Evolutionary conservation across 2,329 filamentous ascomycete genomes (phyloP), one percentile per base, ranked within the genome.

Genomic region (Didymella keratinophila): DNA sequence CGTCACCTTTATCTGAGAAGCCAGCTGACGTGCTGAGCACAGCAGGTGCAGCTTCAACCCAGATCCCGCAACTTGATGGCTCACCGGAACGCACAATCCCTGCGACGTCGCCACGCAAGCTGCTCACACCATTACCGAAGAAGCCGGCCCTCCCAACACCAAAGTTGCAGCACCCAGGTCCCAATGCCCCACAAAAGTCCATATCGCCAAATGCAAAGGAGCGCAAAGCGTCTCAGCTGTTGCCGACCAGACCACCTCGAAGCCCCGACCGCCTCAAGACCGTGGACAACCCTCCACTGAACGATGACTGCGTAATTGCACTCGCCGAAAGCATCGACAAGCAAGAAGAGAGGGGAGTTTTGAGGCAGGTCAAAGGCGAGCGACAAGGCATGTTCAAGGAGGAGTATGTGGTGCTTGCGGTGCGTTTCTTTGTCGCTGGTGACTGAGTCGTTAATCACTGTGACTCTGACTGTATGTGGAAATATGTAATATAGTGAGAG

Each of bases 351-450:
- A 62, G 64, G 2, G 62, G 63, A 23, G 64, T 73, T 42, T 59
- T 79, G 51, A 73, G 79, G 50, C 77, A 80, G 61, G 66, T 80
- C 1, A 69, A 68, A 42, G 72, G 76, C 43, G 76, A 77, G 58
- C 69, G 77, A 52, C 65, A 70, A 23, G 79, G 78, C 7, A 58
- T 70, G 21, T 82, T 81, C 58, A 65, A 63, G 23, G 79, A 81
- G 64, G 71, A 78, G 4, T 71, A 72, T 25, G 69, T 81, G 32
- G 68, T 81, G 11, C 71, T 78, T 21, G 79, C 78, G 2, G 73
- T 80, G 58, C 71, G 79, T 41, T 80, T 79, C 62, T 71, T 53
- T 20, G 36, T 58, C 6, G 45, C 49, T 28, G 56, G 56, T 12
- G 50, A 47, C 11, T 53, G 45, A 53, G 45, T 16, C 11, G 12